phyloP scores from a whole-genome alignment of 2,329 filamentous ascomycete genomes.

The Fusarium sp. region DNA sequence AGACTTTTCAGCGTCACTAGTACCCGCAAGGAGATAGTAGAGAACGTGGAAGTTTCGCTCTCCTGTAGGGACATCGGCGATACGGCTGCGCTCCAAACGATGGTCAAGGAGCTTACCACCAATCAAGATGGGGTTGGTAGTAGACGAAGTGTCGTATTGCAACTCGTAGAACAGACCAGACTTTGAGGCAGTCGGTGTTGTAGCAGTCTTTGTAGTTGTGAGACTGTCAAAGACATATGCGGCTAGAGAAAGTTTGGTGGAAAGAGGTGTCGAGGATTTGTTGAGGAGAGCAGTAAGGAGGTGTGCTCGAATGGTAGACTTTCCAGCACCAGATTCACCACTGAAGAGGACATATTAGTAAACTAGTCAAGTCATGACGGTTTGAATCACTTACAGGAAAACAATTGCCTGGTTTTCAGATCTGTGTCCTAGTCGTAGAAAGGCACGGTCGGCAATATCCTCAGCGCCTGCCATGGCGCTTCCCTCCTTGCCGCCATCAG shows the following conservation, averaged over 20 bases:
- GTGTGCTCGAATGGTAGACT: slow-evolving; percentile 93
- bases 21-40: slow-evolving; percentile 94
- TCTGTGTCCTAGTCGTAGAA: slow-evolving; percentile 83
- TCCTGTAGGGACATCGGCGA: slow-evolving; percentile 91
- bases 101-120: slow-evolving; percentile 96
- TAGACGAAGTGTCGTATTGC: slow-evolving; percentile 92
- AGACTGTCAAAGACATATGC: slow-evolving; percentile 96
- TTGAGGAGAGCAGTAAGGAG: slow-evolving; percentile 85
- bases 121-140: slow-evolving; percentile 85
- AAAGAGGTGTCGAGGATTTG: slow-evolving; percentile 92
- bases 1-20: slow-evolving; percentile 87
- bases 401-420: slow-evolving; percentile 94
- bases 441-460: slow-evolving; percentile 88
- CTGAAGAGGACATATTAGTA: slow-evolving; percentile 58
- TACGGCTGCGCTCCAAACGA: slow-evolving; percentile 88
- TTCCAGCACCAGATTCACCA: slow-evolving; percentile 95
- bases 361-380: background rate
- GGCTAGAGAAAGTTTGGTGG: slow-evolving; percentile 90
- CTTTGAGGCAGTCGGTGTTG: slow-evolving; percentile 94
- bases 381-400: slow-evolving; percentile 76
- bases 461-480: slow-evolving; percentile 94
- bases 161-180: slow-evolving; percentile 95
- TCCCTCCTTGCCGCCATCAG: slow-evolving; percentile 90
- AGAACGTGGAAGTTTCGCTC: slow-evolving; percentile 96
- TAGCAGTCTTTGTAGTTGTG: slow-evolving; percentile 96